Conservation (phyloP, 1,284 basidiomycete species). For the Flammula alnicola region DNA sequence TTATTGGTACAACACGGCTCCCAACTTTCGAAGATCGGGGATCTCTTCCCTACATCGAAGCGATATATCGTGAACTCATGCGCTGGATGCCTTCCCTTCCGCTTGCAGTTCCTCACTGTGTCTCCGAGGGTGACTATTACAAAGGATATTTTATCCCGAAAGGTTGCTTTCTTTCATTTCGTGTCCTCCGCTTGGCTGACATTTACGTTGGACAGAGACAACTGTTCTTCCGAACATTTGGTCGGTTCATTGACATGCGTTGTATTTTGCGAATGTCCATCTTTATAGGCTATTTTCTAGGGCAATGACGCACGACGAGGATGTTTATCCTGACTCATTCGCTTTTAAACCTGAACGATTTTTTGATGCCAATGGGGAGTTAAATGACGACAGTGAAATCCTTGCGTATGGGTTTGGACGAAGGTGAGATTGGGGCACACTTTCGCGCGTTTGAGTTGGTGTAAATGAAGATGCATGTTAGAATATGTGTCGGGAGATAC, state of each 20-base stretch:
- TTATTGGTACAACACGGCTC: constrained; percentile 31
- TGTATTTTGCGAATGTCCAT: no score
- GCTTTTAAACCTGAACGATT: constrained; percentile 36
- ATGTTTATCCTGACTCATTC: constrained; percentile 31
- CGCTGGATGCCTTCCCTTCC: constrained; percentile 25
- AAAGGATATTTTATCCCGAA: constrained; percentile 32
- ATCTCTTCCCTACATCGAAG: constrained; percentile 37
- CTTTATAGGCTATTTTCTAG: constrained; percentile 10
- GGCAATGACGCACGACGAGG: constrained; percentile 34
- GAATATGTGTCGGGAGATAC: constrained; percentile 18
- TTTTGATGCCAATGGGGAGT: constrained; percentile 25
- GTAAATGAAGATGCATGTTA: constrained; percentile 21
- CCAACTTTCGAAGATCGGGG: constrained; percentile 39
- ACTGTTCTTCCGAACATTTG: constrained; percentile 15
- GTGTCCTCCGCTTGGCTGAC: background rate
- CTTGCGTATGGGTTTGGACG: constrained; percentile 35
- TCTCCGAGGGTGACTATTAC: constrained; percentile 28
- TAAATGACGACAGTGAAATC: constrained; percentile 25
- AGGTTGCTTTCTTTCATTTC: constrained; percentile 8
- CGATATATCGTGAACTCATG: constrained; percentile 31
- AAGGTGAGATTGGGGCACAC: no score
- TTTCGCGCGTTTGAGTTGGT: background rate
- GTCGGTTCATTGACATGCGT: constrained; percentile 2
- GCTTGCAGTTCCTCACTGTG: constrained; percentile 17
- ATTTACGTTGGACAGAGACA: background rate